These are phyloP conservation scores for Passalora sequoiae DNA, from an alignment of 2,329 filamentous ascomycete species.

Conservation along the genomic window DNA sequence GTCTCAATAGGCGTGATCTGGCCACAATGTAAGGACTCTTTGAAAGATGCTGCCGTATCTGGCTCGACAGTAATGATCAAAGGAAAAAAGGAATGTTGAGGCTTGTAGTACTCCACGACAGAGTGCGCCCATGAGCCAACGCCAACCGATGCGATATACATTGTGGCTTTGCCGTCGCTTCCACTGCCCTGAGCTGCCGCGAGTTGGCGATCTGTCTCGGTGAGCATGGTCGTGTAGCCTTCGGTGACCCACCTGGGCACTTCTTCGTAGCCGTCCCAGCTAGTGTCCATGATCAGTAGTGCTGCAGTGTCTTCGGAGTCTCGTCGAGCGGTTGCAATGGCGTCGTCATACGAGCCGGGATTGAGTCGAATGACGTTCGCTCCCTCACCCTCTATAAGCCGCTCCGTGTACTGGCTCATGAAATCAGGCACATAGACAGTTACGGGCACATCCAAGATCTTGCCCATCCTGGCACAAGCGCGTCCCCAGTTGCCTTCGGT, in stretches of 20 bases:
- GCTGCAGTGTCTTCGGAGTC: constrained; percentile 39
- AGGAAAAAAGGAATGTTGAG: constrained; percentile 21
- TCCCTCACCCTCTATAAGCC: constrained; percentile 57
- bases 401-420: constrained; percentile 52
- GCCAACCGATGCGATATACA: constrained; percentile 62
- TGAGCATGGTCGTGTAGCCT: constrained; percentile 69
- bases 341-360: constrained; percentile 59
- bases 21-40: constrained; percentile 49
- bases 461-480: constrained; percentile 65
- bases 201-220: constrained; percentile 61
- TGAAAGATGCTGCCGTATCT: constrained; percentile 57
- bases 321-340: constrained; percentile 50
- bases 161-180: constrained; percentile 22
- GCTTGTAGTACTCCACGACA: constrained; percentile 61
- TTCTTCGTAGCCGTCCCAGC: constrained; percentile 60
- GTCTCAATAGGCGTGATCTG: constrained; percentile 50
- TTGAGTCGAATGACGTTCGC: constrained; percentile 51
- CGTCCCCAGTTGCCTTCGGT: constrained; percentile 75
- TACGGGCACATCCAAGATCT: constrained; percentile 51
- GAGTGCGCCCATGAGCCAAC: constrained; percentile 70
- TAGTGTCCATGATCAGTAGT: constrained; percentile 64
- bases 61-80: constrained; percentile 65
- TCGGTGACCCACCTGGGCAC: constrained; percentile 71
- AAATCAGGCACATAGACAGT: constrained; percentile 59
- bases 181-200: constrained; percentile 31